Conservation (phyloP, 345 rosid genomes). For the Rhodamnia argentea region DNA sequence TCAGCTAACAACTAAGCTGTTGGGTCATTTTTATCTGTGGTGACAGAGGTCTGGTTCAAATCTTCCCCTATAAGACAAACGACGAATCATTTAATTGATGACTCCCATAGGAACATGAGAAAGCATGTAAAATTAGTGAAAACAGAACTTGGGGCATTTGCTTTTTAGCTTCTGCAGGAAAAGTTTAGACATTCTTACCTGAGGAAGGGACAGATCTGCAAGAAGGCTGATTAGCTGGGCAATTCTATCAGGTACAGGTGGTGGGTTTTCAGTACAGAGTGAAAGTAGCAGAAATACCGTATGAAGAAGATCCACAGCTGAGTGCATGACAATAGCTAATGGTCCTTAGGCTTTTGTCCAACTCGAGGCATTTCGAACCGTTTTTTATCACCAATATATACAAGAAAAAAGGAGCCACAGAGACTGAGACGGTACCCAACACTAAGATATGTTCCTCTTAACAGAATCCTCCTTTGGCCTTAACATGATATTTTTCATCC, state of each 20-base stretch:
- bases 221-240: background rate
- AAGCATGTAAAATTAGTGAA: background rate
- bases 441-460: background rate
- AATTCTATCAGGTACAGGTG: background rate
- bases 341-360: background rate
- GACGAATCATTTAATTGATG: background rate
- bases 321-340: background rate
- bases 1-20: background rate
- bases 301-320: background rate
- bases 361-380: background rate
- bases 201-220: background rate
- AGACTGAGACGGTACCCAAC: background rate
- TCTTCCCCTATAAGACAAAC: background rate
- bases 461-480: background rate
- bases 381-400: background rate
- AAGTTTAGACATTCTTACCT: background rate
- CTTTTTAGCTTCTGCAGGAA: background rate
- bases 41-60: background rate
- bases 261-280: background rate
- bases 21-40: background rate
- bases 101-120: background rate
- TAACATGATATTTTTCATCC: background rate
- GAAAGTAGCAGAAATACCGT: background rate
- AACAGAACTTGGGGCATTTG: background rate
- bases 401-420: background rate